These are phyloP conservation scores for Neofusicoccum laricinum DNA, from an alignment of 2,329 filamentous ascomycete genomes.

Conservation along the genomic window DNA sequence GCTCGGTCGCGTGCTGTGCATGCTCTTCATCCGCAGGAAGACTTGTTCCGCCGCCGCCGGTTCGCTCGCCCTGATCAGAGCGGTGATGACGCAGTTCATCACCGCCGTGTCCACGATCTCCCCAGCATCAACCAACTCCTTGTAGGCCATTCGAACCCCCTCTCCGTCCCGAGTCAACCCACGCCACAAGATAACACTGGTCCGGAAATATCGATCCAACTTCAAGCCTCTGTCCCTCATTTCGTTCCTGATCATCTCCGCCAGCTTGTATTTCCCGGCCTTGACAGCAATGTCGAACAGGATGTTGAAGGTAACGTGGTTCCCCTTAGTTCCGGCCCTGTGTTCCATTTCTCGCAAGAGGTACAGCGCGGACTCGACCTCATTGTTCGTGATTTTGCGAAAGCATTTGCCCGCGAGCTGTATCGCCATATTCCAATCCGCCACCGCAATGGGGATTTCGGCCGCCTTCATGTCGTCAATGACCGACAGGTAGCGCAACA, in stretches of 20 bases:
- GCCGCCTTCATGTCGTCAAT: conserved; percentile 77
- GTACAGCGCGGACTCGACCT: conserved; percentile 67
- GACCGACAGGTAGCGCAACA: conserved; percentile 79
- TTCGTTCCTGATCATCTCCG: conserved; percentile 80
- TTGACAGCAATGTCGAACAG: conserved; percentile 87
- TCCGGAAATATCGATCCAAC: conserved; percentile 76
- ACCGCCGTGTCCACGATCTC: conserved; percentile 86
- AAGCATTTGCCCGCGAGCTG: conserved; percentile 74
- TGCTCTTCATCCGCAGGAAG: conserved; percentile 77
- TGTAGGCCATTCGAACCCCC: conserved; percentile 73
- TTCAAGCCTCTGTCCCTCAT: conserved; percentile 67
- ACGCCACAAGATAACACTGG: conserved; percentile 79
- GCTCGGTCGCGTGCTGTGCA: conserved; percentile 37
- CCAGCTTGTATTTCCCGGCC: conserved; percentile 76
- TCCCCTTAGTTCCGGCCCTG: conserved; percentile 60
- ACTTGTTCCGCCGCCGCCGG: conserved; percentile 73
- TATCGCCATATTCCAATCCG: conserved; percentile 83
- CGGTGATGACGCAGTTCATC: conserved; percentile 80
- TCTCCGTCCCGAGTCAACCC: conserved; percentile 72
- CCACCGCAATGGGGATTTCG: conserved; percentile 63
- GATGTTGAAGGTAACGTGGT: conserved; percentile 86
- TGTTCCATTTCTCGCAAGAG: conserved; percentile 91
- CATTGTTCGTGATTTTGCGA: conserved; percentile 53
- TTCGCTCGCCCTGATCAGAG: conserved; percentile 75
- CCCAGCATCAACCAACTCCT: conserved; percentile 75